Evolutionary conservation across 75 land plant species (phyloP).

Genomic region (Cryptomeria japonica): DNA sequence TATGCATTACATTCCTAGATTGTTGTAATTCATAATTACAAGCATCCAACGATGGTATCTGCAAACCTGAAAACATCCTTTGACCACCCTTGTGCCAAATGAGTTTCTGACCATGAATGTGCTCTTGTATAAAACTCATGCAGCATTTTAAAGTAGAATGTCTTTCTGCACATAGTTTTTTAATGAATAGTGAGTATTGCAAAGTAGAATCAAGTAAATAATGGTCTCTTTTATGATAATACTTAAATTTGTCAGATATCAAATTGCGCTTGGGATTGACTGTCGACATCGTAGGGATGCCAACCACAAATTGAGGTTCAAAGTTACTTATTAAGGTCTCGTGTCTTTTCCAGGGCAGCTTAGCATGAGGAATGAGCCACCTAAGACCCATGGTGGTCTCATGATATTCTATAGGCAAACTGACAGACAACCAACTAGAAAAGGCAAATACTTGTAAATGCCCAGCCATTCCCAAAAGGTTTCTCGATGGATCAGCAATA

Average conservation of each 20-base stretch:
- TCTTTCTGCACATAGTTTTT: neutral
- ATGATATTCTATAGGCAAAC: conserved; percentile 52
- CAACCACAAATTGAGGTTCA: conserved; percentile 8
- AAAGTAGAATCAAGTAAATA: conserved; percentile 1
- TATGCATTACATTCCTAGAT: conserved; percentile 2
- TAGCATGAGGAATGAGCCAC: conserved; percentile 69
- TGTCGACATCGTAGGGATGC: neutral
- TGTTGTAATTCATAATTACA: neutral
- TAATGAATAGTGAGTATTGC: neutral
- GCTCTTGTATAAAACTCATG: neutral
- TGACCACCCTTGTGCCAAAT: neutral
- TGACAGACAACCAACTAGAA: conserved; percentile 45
- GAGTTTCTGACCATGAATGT: neutral
- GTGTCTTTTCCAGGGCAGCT: conserved; percentile 55
- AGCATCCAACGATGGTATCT: conserved; percentile 6
- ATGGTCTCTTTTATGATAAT: neutral
- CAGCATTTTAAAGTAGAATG: neutral
- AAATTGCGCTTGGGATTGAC: conserved; percentile 13
- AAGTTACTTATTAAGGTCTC: neutral
- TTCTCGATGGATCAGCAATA: conserved; percentile 52
- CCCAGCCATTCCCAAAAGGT: conserved; percentile 66
- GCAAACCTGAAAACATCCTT: conserved; percentile 5
- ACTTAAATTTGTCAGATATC: neutral
- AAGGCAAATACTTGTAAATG: conserved; percentile 75
- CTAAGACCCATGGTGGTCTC: conserved; percentile 65